Base-by-base conservation (phyloP, 148 eudicot species). In the Mesembryanthemum crystallinum region DNA sequence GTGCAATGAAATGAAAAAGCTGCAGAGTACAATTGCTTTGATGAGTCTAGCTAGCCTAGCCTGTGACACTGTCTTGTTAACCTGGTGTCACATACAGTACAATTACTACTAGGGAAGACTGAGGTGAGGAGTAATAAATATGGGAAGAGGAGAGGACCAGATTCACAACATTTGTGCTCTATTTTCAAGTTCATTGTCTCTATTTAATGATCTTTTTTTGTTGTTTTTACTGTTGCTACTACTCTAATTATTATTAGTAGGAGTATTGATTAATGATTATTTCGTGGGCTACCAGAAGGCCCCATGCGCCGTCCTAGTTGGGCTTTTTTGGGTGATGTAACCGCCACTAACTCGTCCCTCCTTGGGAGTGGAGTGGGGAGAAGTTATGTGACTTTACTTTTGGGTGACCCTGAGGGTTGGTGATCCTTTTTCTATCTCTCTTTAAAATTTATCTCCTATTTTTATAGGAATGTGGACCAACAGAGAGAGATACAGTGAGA, bases 1-100 rank as follows among this genome's bases (percentile, higher is more conserved):
- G 0, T 9, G 8, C 12, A 8, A 3, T 9, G 59, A 47, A 35
- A 58, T 49, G 30, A 72, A 11, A 72, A 72, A 72, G 75, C 52
- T 57, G 75, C 43, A 71, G 57, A 71, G 45, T 58, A 49, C 59
- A n/a, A n/a, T 70, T 51, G 58, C 73, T 49, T 14, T 70, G 61
- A 67, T 42, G 15, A 23, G 30, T 59, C 29, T 62, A 28, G 10
- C 66, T 29, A 29, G n/a, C n/a, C 66, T 63, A 5, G 3, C 11
- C 15, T 6, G 5, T 7, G 14, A 11, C 25, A 35, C 7, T n/a
- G n/a, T n/a, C n/a, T n/a, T n/a, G n/a, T n/a, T n/a, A n/a, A n/a
- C n/a, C n/a, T n/a, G n/a, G n/a, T n/a, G n/a, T n/a, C n/a, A n/a
- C n/a, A n/a, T n/a, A n/a, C n/a, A n/a, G n/a, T n/a, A n/a, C n/a